Conservation (phyloP, 345 rosid species). For the Hypericum perforatum region DNA sequence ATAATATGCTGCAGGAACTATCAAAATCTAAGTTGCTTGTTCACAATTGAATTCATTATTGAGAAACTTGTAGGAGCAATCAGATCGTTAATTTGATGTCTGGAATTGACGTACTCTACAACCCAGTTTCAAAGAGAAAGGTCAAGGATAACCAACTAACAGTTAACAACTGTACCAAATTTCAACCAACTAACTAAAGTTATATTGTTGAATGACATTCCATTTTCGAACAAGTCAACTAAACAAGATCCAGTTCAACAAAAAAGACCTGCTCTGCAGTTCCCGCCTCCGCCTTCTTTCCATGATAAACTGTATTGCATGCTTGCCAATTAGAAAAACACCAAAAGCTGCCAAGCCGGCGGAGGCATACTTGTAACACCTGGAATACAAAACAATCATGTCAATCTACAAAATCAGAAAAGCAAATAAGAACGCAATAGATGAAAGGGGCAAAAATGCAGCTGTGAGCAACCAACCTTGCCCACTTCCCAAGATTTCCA, state of each 20-base stretch:
- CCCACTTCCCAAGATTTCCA: slow-evolving; percentile 68
- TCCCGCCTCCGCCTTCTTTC: slow-evolving; percentile 52
- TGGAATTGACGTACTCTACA: too few species aligned
- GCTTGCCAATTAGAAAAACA: slow-evolving; percentile 51
- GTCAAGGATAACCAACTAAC: too few species aligned
- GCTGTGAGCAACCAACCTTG: slow-evolving; percentile 40
- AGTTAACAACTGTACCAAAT: too few species aligned
- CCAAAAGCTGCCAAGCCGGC: slow-evolving; percentile 61
- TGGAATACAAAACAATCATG: slow-evolving; percentile 20
- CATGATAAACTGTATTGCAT: slow-evolving; percentile 37
- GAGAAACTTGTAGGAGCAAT: too few species aligned
- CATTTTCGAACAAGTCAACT: background rate
- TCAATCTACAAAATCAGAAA: background rate
- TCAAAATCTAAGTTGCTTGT: too few species aligned
- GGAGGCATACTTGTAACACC: slow-evolving; percentile 69
- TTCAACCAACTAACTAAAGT: too few species aligned
- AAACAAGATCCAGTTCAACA: background rate
- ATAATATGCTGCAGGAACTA: too few species aligned
- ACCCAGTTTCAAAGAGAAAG: too few species aligned
- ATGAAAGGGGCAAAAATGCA: background rate
- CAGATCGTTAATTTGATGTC: too few species aligned
- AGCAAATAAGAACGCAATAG: slow-evolving; percentile 1
- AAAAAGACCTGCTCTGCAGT: slow-evolving; percentile 36
- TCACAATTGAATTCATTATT: too few species aligned
- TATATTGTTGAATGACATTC: background rate